Evolutionary conservation across 352 stramenopile genomes (phyloP).

Genomic region (Globisporangium parvum): DNA sequence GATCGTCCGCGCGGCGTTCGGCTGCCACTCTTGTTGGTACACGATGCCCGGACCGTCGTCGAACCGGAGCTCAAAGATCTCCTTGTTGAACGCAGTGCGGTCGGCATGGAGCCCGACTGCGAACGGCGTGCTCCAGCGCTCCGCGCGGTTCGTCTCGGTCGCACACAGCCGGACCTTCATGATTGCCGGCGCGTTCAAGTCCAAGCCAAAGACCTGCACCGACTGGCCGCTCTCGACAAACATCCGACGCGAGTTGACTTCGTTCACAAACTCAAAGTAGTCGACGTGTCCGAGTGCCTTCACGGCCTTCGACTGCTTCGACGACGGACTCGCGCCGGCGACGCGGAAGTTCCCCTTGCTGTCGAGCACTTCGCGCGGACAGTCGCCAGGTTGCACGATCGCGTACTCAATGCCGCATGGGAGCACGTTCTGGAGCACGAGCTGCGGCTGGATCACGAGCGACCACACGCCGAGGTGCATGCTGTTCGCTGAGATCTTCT

Average conservation of each 20-base stretch:
- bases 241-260: slow-evolving; percentile 73
- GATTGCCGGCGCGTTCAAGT: slow-evolving; percentile 57
- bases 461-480: slow-evolving; percentile 54
- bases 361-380: slow-evolving; percentile 51
- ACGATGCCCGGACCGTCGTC: slow-evolving; percentile 55
- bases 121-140: slow-evolving; percentile 59
- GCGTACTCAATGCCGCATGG: slow-evolving; percentile 79
- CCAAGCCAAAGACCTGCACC: slow-evolving; percentile 75
- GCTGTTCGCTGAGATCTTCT: slow-evolving; percentile 68
- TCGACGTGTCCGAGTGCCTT: slow-evolving; percentile 43
- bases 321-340: slow-evolving; percentile 21
- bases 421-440: slow-evolving; percentile 78
- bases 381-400: slow-evolving; percentile 75
- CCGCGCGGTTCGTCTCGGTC: slow-evolving; percentile 35
- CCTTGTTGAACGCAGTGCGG: slow-evolving; percentile 38
- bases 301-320: slow-evolving; percentile 38
- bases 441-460: slow-evolving; percentile 75
- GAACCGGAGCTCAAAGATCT: slow-evolving; percentile 60
- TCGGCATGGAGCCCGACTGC: slow-evolving; percentile 46
- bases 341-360: slow-evolving; percentile 50
- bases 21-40: slow-evolving; percentile 63
- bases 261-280: slow-evolving; percentile 69
- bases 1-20: slow-evolving; percentile 49
- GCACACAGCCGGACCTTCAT: slow-evolving; percentile 76
- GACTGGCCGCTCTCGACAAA: slow-evolving; percentile 76